Evolutionary conservation across 768 basidiomycete genomes (phyloP).

Genomic region (Boletales sp.): DNA sequence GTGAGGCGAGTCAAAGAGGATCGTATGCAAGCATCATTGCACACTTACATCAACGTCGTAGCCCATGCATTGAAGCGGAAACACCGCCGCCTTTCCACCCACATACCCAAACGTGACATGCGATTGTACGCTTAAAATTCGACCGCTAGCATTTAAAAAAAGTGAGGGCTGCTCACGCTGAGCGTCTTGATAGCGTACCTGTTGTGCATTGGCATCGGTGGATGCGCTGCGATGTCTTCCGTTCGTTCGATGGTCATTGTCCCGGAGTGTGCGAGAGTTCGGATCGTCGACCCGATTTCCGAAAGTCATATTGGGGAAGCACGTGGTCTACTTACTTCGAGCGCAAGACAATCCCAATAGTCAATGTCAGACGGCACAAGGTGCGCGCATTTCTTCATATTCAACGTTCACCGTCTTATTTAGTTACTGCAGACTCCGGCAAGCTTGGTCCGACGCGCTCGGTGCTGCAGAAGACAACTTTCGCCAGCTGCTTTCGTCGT

Average conservation of each 20-base stretch:
- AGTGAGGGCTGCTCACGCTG: conserved; percentile 2
- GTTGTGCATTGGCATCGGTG: too few relatives aligned
- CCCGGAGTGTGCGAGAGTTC: not conserved
- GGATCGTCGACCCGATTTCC: not conserved
- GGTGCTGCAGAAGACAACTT: conserved; percentile 74
- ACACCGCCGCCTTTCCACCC: conserved; percentile 77
- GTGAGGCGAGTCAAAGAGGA: conserved; percentile 3
- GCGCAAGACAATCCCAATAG: too few relatives aligned
- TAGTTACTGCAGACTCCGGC: conserved; percentile 53
- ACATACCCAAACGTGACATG: conserved; percentile 95
- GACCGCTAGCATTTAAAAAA: conserved; percentile 27
- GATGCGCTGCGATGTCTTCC: too few relatives aligned
- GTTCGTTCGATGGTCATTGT: not conserved
- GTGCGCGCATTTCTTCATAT: conserved; percentile 24
- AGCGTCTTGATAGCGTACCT: too few relatives aligned
- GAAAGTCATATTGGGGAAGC: not conserved
- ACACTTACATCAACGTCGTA: conserved; percentile 89
- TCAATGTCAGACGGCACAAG: conserved; percentile 60
- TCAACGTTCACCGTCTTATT: conserved; percentile 8
- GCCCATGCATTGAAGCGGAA: conserved; percentile 80
- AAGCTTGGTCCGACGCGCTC: conserved; percentile 79
- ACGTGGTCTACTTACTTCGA: not conserved
- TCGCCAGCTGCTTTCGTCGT: conserved; percentile 69
- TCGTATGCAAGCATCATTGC: not conserved
- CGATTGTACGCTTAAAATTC: conserved; percentile 87